Percentiles rank a stretch among this genome's conserved stretches.
These are phyloP conservation scores for Biscogniauxia mediterranea DNA, from an alignment of 2,329 filamentous ascomycete genomes.

Conservation along the genomic window DNA sequence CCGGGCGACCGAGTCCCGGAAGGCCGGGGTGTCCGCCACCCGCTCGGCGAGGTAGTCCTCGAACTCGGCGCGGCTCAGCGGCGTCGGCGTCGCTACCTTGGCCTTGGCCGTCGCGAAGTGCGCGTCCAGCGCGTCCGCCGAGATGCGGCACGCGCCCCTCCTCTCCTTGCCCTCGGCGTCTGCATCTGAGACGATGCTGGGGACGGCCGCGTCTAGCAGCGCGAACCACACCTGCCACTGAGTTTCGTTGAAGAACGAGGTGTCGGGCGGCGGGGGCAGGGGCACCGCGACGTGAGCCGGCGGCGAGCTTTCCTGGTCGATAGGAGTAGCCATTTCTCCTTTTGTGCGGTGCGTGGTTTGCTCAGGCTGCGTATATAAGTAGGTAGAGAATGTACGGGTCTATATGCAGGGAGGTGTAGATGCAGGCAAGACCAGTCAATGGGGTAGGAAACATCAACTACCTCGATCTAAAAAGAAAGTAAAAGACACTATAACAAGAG, in stretches of 20 bases:
- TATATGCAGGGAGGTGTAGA: too few relatives aligned
- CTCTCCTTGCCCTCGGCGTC: conserved; percentile 44
- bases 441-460: too few relatives aligned
- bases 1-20: background rate
- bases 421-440: too few relatives aligned
- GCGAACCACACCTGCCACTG: conserved; percentile 56
- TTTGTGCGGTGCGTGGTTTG: too few relatives aligned
- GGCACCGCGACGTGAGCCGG: background rate
- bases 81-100: conserved; percentile 32
- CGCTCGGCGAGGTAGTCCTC: conserved; percentile 40
- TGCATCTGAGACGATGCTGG: conserved; percentile 51
- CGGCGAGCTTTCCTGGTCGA: too few relatives aligned
- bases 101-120: background rate
- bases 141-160: conserved; percentile 38
- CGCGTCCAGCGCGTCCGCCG: background rate
- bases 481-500: too few relatives aligned
- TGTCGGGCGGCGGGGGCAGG: background rate
- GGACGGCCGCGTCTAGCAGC: conserved; percentile 58
- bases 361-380: too few relatives aligned
- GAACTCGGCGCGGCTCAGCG: conserved; percentile 42
- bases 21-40: background rate
- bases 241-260: conserved; percentile 27
- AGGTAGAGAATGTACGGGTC: too few relatives aligned
- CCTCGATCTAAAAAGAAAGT: too few relatives aligned
- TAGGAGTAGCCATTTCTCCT: too few relatives aligned